These are phyloP conservation scores for Arthroderma sp. DNA, from an alignment of 2,329 filamentous ascomycete genomes.

Conservation along the genomic window DNA sequence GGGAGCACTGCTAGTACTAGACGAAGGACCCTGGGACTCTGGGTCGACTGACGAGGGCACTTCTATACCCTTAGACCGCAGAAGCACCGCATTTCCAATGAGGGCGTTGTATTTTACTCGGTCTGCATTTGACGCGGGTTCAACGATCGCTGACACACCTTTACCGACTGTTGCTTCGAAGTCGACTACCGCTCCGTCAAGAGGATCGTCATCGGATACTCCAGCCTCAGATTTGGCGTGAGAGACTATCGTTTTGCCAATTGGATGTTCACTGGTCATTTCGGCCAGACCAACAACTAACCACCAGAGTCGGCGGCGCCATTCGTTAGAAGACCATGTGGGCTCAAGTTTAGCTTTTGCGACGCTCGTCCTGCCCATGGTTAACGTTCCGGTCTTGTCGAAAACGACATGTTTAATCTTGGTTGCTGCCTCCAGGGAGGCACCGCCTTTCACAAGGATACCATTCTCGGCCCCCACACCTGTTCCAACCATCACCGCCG, in stretches of 20 bases:
- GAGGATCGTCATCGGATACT: constrained; percentile 54
- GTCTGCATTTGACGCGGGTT: constrained; percentile 57
- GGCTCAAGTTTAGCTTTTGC: constrained; percentile 54
- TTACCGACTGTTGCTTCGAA: constrained; percentile 75
- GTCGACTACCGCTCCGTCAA: constrained; percentile 74
- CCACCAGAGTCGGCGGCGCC: constrained; percentile 76
- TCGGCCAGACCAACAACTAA: constrained; percentile 89
- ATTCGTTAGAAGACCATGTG: constrained; percentile 56
- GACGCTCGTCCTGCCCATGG: constrained; percentile 89
- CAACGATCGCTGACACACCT: constrained; percentile 69
- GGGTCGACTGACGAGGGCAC: constrained; percentile 29
- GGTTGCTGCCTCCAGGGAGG: constrained; percentile 64
- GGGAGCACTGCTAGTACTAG: constrained; percentile 7
- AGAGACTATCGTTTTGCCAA: constrained; percentile 72
- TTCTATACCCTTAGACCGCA: constrained; percentile 54
- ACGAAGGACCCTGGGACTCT: constrained; percentile 17
- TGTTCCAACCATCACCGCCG: constrained; percentile 98
- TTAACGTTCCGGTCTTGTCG: constrained; percentile 75
- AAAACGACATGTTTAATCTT: constrained; percentile 56
- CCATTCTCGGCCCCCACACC: constrained; percentile 89
- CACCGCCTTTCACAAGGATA: constrained; percentile 94
- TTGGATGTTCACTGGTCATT: constrained; percentile 88
- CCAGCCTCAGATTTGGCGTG: constrained; percentile 65
- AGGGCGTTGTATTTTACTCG: constrained; percentile 63
- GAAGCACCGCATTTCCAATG: constrained; percentile 67